phyloP scores from a whole-genome alignment of 1,284 basidiomycete species.

The Ustilago cynodontis region DNA sequence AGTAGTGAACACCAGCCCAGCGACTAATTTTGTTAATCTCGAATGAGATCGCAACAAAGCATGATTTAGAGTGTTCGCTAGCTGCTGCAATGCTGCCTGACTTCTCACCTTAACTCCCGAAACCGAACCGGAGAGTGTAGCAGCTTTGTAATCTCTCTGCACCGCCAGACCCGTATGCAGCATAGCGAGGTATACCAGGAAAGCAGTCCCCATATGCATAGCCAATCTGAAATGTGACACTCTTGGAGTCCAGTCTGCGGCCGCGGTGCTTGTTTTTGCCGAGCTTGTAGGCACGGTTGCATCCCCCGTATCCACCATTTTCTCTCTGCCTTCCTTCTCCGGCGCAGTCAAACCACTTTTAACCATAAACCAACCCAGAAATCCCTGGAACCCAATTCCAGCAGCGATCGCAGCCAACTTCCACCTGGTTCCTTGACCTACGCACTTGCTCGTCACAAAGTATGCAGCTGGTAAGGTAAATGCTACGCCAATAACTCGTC shows the following conservation, averaged over 20 bases:
- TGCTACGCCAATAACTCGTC: constrained; percentile 83
- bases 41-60: constrained; percentile 50
- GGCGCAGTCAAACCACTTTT: constrained; percentile 82
- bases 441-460: constrained; percentile 47
- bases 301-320: constrained; percentile 14
- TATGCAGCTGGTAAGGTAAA: constrained; percentile 68
- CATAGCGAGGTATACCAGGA: constrained; percentile 92
- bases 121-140: constrained; percentile 70
- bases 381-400: constrained; percentile 89
- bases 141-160: constrained; percentile 81
- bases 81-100: constrained; percentile 1
- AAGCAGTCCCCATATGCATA: constrained; percentile 89
- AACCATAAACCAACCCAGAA: constrained; percentile 99
- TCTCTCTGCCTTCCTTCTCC: constrained; percentile 5
- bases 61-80: constrained; percentile 54
- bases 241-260: constrained; percentile 74
- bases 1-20: constrained; percentile 73
- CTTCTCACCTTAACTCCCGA: constrained; percentile 26
- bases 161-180: constrained; percentile 83
- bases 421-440: constrained; percentile 72
- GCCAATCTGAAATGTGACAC: constrained; percentile 97
- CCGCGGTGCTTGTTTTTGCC: constrained; percentile 20
- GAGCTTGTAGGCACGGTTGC: constrained; percentile 10
- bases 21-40: constrained; percentile 47
- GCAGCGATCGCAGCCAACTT: constrained; percentile 80